These are phyloP conservation scores for Aspergillus tubingensis DNA, from an alignment of 2,329 filamentous ascomycete species.

Conservation along the genomic window DNA sequence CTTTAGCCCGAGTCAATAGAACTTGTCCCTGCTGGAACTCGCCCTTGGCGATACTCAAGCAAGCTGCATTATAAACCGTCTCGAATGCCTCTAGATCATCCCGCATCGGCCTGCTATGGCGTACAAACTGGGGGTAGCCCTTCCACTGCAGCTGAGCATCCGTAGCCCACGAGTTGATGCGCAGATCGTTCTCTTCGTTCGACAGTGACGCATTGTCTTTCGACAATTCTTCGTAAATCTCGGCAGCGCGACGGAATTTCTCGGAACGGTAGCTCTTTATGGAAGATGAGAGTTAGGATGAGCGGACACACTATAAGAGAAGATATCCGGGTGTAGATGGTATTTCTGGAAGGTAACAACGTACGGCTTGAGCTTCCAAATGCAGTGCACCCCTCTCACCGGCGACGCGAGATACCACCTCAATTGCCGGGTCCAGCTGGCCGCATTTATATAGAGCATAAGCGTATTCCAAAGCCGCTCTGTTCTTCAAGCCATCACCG, in stretches of 20 bases:
- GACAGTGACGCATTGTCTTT: slow-evolving; percentile 40
- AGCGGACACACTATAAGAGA: neutral
- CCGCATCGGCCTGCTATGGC: slow-evolving; percentile 55
- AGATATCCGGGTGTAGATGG: neutral
- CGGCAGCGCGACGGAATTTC: slow-evolving; percentile 57
- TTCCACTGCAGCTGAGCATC: slow-evolving; percentile 65
- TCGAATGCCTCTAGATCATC: slow-evolving; percentile 66
- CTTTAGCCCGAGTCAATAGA: slow-evolving; percentile 60
- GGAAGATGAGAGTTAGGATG: neutral
- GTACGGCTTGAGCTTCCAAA: slow-evolving; percentile 63
- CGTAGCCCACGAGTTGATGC: slow-evolving; percentile 62
- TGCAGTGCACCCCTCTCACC: slow-evolving; percentile 57
- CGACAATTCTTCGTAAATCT: slow-evolving; percentile 56
- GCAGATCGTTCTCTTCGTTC: slow-evolving; percentile 60
- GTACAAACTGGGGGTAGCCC: slow-evolving; percentile 52
- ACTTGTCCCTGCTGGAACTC: slow-evolving; percentile 60
- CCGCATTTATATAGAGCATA: slow-evolving; percentile 66
- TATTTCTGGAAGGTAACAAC: slow-evolving; percentile 1
- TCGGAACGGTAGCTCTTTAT: slow-evolving; percentile 57
- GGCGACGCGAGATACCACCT: slow-evolving; percentile 48
- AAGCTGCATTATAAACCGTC: slow-evolving; percentile 66
- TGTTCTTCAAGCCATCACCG: slow-evolving; percentile 56
- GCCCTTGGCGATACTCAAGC: slow-evolving; percentile 62
- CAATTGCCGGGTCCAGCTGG: slow-evolving; percentile 55
- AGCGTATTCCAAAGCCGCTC: slow-evolving; percentile 60